These are phyloP conservation scores for Combretum micranthum DNA, from an alignment of 345 rosid species.

Conservation along the genomic window DNA sequence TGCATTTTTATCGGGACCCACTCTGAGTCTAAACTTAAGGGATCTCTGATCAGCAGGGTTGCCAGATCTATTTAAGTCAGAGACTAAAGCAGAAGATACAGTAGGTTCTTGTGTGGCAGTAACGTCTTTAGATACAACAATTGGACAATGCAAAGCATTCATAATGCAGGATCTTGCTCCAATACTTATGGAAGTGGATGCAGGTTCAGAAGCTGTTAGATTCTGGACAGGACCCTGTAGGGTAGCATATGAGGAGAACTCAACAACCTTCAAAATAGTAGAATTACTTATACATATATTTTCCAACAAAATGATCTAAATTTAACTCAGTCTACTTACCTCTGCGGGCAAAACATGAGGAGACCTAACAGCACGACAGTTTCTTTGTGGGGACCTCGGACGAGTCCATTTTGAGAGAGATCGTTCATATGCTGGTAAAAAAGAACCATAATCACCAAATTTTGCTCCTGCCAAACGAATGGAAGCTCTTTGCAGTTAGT, in stretches of 20 bases:
- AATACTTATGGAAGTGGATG: slow-evolving; percentile 13
- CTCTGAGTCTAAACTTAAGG: slow-evolving; percentile 50
- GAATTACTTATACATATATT: background rate
- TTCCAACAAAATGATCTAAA: slow-evolving; percentile 11
- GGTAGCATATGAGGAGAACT: background rate
- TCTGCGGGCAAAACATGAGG: slow-evolving; percentile 24
- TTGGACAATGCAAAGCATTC: slow-evolving; percentile 9
- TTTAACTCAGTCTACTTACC: slow-evolving; percentile 25
- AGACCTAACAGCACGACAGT: slow-evolving; percentile 21
- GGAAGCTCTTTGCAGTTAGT: slow-evolving; percentile 9
- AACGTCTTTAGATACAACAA: slow-evolving; percentile 19
- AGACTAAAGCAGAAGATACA: slow-evolving; percentile 21
- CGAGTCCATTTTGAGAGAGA: slow-evolving; percentile 15
- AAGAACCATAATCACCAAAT: slow-evolving; percentile 62
- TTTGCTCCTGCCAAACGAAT: slow-evolving; percentile 46
- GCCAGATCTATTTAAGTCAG: slow-evolving; percentile 17
- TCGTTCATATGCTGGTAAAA: slow-evolving; percentile 45
- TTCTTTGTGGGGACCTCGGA: slow-evolving; percentile 29
- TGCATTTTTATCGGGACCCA: slow-evolving; percentile 34
- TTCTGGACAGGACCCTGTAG: slow-evolving; percentile 42
- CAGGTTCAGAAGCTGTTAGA: slow-evolving; percentile 27
- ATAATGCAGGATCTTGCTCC: slow-evolving; percentile 13
- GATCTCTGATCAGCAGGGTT: slow-evolving; percentile 30
- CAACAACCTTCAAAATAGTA: no score
- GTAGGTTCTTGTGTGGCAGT: slow-evolving; percentile 20